Evolutionary conservation across 805 yeast species (phyloP).

Genomic region (Schizosaccharomyces osmophilus): DNA sequence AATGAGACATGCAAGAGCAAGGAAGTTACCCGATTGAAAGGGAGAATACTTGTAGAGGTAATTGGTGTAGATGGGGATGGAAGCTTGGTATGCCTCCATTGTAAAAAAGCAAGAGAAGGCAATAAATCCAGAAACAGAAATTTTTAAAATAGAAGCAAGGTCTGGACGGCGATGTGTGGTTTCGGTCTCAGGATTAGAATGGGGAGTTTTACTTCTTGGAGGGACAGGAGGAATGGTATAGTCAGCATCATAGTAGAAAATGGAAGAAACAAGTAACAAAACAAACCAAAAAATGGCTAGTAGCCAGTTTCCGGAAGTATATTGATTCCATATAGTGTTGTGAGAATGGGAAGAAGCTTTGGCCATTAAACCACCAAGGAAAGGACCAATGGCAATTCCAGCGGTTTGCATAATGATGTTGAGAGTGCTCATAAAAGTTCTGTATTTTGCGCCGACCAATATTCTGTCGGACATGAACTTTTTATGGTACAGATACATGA

Average conservation of each 20-base stretch:
- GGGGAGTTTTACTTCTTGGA: not conserved
- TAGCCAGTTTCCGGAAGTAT: not conserved
- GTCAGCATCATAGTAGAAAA: not conserved
- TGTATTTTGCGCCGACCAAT: not conserved
- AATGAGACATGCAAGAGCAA: not conserved
- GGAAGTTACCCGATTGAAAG: not conserved
- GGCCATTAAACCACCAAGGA: not conserved
- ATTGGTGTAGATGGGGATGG: not conserved
- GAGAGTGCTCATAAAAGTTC: not conserved
- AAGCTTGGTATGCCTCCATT: not conserved
- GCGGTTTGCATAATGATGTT: not conserved
- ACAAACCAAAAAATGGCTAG: not conserved
- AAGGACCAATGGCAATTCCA: not conserved
- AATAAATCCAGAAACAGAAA: not conserved
- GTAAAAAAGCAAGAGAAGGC: not conserved
- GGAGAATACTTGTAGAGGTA: not conserved
- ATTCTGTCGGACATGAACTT: not conserved
- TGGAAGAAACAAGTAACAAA: not conserved
- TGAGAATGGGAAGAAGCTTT: not conserved
- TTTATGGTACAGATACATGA: slow-evolving; percentile 1
- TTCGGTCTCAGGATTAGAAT: not conserved
- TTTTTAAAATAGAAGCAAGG: not conserved
- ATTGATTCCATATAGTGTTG: not conserved
- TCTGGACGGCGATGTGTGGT: not conserved
- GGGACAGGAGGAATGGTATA: not conserved